Evolutionary conservation across 1,139 yeast species (phyloP), one percentile per base, ranked within the genome.

Genomic region (Pichia kudriavzevii): DNA sequence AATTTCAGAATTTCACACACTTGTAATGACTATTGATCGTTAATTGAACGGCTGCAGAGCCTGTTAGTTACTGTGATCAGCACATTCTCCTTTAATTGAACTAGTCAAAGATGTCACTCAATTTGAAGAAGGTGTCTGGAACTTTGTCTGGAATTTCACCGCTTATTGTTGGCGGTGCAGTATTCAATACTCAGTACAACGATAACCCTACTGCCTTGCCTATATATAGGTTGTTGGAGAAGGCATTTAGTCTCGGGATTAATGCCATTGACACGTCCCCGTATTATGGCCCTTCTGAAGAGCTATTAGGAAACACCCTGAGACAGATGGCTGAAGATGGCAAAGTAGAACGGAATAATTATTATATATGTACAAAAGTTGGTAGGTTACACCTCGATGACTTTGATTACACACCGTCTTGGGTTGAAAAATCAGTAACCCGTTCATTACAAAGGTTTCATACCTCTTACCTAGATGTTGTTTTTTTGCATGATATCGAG

Each of bases 261-360:
- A 69, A 70, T 34, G 93, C 94, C 2, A 63, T 88, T 28, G 97
- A 91, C 53, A 85, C 95, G 0, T 81, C 95, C 0, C 95, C 96
- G 2, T 88, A 84, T 58, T 88, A 88, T 53, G 97, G 96, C 0
- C 87, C 87, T 0, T 82, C 94, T 4, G 97, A 88, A 52, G 67
- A 61, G 22, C 53, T 87, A 18, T 57, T 84, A 4, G 97, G 97
- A 1, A 45, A 64, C 8, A 91, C 88, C 0, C 60, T 88, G 43
- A 49, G 54, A 19, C 44, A 63, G 8, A 50, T 77, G 26, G 47
- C 51, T 5, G 48, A 50, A 3, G 67, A 69, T 29, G 64, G 67
- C 53, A 42, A 46, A 18, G 38, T 54, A 52, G 66, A 75, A 0
- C 67, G 97, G 40, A 78, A 79, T 7, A 53, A 66, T 14, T 81